Evolutionary conservation across 2,329 filamentous ascomycete species (phyloP), one percentile per base, ranked within the genome.

Genomic region (Venturia carpophila): DNA sequence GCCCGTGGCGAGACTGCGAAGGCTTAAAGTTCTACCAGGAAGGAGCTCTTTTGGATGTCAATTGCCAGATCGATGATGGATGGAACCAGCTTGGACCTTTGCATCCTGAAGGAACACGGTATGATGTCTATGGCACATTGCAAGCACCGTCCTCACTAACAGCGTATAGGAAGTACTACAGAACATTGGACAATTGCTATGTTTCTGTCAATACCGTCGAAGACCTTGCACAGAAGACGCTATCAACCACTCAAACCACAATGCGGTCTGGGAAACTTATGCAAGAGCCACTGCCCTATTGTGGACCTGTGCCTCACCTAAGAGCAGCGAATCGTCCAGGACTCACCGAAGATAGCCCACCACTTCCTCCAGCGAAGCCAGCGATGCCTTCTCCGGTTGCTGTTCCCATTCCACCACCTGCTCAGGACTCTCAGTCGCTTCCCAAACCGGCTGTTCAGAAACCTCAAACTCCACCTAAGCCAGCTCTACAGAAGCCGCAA

Each of bases 101-200:
- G n/a, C 62, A 64, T 58, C 37, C 37, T 11, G 49, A 64, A 17
- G 62, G 62, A 6, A 64, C 62, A 47, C n/a, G 43, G 61, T 63
- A 63, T 21, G 61, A 24, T 37, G 21, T 24, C 37, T 62, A 19
- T 30, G 10, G 15, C 13, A 63, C 39, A 24, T 43, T 21, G 19
- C 41, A 24, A 60, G 34, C 15, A 41, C 1, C 2, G 11, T 5
- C 19, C 3, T 45, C 13, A 6, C 61, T 63, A 37, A 63, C 21
- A 21, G 6, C 2, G 15, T 5, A 19, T 10, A 64, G 62, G 27
- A 64, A 64, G 34, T 64, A 64, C 27, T 64, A 64, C 47, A 55
- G 62, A 27, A 58, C 49, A 21, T 37, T 47, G 30, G 49, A 64
- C 19, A 64, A 64, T 47, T 64, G 62, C 45, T 64, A 56, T 47